These are phyloP conservation scores for Calonectria pseudoturangicola DNA, from an alignment of 2,329 filamentous ascomycete genomes.

Conservation along the genomic window DNA sequence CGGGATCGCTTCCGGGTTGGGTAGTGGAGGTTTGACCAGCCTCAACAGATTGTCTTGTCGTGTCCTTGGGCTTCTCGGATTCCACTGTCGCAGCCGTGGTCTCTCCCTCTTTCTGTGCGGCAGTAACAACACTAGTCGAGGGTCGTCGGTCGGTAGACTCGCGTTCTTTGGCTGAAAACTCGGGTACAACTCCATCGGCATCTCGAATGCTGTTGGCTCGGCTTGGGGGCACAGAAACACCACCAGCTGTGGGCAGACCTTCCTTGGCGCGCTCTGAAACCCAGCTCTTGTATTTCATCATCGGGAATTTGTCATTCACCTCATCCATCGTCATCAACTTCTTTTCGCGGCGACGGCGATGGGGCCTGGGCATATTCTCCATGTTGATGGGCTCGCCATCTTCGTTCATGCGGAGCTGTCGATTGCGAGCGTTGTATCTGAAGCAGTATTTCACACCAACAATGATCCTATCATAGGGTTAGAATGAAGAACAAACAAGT, in stretches of 20 bases:
- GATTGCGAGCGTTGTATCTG: constrained; percentile 95
- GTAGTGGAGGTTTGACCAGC: constrained; percentile 51
- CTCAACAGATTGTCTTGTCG: constrained; percentile 42
- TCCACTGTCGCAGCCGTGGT: constrained; percentile 42
- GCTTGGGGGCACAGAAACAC: constrained; percentile 84
- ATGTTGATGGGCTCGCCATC: constrained; percentile 93
- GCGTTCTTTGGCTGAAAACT: constrained; percentile 66
- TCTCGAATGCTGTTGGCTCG: constrained; percentile 84
- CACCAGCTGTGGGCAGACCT: constrained; percentile 88
- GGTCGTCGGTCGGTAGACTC: constrained; percentile 66
- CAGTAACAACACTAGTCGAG: constrained; percentile 49
- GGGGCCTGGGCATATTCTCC: constrained; percentile 87
- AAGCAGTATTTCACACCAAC: constrained; percentile 99
- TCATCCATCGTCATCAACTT: constrained; percentile 99
- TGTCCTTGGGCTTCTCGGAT: constrained; percentile 50
- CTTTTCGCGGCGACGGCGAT: constrained; percentile 93
- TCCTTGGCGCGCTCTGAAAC: constrained; percentile 87
- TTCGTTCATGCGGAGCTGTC: constrained; percentile 84
- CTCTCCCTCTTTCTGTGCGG: constrained; percentile 46
- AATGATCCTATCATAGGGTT: constrained; percentile 85
- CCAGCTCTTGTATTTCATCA: constrained; percentile 98
- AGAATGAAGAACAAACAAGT: constrained; percentile 49
- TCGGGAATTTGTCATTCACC: constrained; percentile 96
- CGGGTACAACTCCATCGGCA: constrained; percentile 73
- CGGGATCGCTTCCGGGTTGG: constrained; percentile 50